Base-by-base conservation (phyloP, 495 filamentous ascomycete genomes). In the Penicillium argentinense region DNA sequence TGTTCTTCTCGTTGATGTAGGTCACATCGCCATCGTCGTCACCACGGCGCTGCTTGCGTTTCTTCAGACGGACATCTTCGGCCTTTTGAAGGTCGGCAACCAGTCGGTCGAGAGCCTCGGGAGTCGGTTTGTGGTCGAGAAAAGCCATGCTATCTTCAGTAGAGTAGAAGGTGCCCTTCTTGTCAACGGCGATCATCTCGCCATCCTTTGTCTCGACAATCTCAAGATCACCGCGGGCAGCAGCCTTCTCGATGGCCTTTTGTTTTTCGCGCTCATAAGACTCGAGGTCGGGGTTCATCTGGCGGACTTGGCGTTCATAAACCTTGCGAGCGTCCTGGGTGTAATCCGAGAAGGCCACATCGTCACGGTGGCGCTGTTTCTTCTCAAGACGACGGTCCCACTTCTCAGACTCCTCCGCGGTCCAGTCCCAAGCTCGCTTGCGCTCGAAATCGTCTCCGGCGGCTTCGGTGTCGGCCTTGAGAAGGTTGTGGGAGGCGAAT, bases 1-100 rank as follows among this genome's bases (percentile, higher is more conserved):
- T 95, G 76, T 95, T 95, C 86, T 97, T 97, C 68, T 96, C 90
- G 68, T 98, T 98, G 78, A 98, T 98, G 70, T 95, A 97, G 8
- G 95, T 97, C 48, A 97, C 88, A 64, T 98, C 93, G 19, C 79
- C 81, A 25, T 91, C 89, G 17, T 88, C 87, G 52, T 88, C 80
- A 11, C 79, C 82, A 66, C 78, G 81, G 45, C 89, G 78, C 47
- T 91, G 88, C 62, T 79, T 84, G 53, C 88, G 80, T 74, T 93
- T 91, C 78, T 87, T 88, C 68, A 96, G 66, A 26, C 89, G 73
- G 22, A 79, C 73, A 54, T 95, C 91, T 71, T 97, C 93, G 4
- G 89, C 90, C 76, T 91, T 95, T 57, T 80, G 81, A 58, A 97
- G 63, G 67, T 97, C 90, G 17, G 72, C 77, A 6, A 98, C 93